phyloP scores from a whole-genome alignment of 306 rosid species.

The Geum urbanum region DNA sequence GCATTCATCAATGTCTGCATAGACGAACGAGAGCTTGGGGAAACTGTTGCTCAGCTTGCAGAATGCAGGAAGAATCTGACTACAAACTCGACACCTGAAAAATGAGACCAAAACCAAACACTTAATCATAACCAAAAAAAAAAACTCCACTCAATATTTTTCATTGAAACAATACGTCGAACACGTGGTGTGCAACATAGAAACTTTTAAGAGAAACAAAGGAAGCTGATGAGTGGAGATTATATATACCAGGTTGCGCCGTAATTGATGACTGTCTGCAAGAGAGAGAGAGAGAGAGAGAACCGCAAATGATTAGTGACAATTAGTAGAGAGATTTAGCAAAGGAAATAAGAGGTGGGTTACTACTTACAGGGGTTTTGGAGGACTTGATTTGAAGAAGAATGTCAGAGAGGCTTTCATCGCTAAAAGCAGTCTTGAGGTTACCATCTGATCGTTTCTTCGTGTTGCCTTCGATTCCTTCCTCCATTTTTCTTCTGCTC shows the following conservation, averaged over 20 bases:
- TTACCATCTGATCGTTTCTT: conserved; percentile 20
- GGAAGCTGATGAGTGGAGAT: neutral
- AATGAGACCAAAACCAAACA: neutral
- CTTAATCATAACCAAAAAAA: neutral
- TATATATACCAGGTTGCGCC: conserved; percentile 73
- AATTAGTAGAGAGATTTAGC: neutral
- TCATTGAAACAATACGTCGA: conserved; percentile 22
- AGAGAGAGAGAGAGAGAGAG: conserved; percentile 11
- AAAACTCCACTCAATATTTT: neutral
- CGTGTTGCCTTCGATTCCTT: conserved; percentile 23
- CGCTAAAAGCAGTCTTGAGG: conserved; percentile 60
- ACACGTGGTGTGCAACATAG: conserved; percentile 30
- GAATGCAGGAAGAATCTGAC: conserved; percentile 74
- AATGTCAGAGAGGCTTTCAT: conserved; percentile 44
- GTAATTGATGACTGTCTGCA: conserved; percentile 86
- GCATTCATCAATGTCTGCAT: conserved; percentile 82
- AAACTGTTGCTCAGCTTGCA: conserved; percentile 63
- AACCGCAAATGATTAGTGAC: neutral
- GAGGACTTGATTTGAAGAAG: conserved; percentile 67
- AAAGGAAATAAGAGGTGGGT: neutral
- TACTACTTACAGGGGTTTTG: conserved; percentile 56
- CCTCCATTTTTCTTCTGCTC: conserved; percentile 1
- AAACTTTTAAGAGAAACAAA: neutral
- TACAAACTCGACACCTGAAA: conserved; percentile 77
- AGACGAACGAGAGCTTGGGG: conserved; percentile 64